phyloP scores from a whole-genome alignment of 495 filamentous ascomycete species.

The Podospora comata region DNA sequence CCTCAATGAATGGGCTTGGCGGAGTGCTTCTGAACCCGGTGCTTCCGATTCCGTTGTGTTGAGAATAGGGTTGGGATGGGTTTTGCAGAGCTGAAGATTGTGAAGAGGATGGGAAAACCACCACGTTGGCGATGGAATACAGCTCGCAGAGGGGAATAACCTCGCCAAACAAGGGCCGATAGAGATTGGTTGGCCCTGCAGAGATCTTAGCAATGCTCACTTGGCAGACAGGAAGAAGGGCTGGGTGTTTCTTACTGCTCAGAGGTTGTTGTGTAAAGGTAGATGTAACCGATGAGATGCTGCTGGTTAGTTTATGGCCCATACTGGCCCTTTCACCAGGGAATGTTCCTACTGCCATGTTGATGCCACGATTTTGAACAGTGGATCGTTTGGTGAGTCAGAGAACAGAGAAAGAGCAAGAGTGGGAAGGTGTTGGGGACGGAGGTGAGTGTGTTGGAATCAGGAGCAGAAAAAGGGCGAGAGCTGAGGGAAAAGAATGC shows the following conservation, averaged over 20 bases:
- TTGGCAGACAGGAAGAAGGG: background rate
- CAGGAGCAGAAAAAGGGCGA: background rate
- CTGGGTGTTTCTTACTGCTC: background rate
- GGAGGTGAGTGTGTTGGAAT: too few relatives aligned
- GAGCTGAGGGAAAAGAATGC: background rate
- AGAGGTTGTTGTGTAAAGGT: background rate
- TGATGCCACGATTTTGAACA: background rate
- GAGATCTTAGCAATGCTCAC: background rate
- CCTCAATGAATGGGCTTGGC: constrained; percentile 9
- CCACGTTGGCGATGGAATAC: constrained; percentile 23
- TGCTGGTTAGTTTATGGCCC: background rate
- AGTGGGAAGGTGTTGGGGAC: too few relatives aligned
- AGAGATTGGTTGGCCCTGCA: background rate
- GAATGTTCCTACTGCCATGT: constrained; percentile 6
- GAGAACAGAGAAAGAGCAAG: too few relatives aligned
- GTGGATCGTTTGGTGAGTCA: too few relatives aligned
- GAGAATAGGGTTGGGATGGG: background rate
- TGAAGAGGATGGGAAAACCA: constrained; percentile 20
- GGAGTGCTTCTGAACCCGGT: background rate
- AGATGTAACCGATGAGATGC: background rate
- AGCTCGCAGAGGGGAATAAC: constrained; percentile 20
- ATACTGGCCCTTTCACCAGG: background rate
- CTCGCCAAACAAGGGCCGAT: constrained; percentile 25
- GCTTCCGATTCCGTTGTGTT: background rate
- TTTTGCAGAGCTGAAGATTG: constrained; percentile 6